Evolutionary conservation across 2,329 filamentous ascomycete species (phyloP), one percentile per base, ranked within the genome.

Genomic region (Ilyonectria destructans): DNA sequence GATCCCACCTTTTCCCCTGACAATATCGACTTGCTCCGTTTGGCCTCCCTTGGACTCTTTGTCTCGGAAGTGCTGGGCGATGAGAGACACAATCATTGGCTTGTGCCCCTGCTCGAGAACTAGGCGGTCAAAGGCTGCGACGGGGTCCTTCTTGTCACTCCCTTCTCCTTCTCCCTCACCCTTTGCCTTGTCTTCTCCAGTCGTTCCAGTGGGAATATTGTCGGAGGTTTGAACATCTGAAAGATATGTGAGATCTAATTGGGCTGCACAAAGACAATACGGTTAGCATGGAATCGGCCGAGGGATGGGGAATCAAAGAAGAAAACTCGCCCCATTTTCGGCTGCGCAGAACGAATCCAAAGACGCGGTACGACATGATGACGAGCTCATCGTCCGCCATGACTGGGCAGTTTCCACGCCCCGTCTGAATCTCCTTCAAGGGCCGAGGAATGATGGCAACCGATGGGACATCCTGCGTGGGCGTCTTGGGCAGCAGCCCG

Each of bases 301-400:
- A 26, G 4, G 26, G 26, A n/a, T 43, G 40, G 40, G 13, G 12
- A 40, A 8, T 13, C 10, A 29, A 29, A 26, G 17, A 29, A 26
- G 19, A 29, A 23, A 17, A 67, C 77, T 64, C 57, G 78, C 78
- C 76, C 80, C 79, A 82, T 69, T 74, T 80, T 0, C 80, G 71
- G 29, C 64, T 79, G 2, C 80, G 74, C 2, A 82, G 61, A 1
- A 80, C 69, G 31, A 80, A 82, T 0, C 74, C 80, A 65, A 79
- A 80, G 1, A 81, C 78, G 0, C 78, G 69, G n/a, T 77, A 74
- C 1, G 74, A 71, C 74, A 82, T 80, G 33, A 82, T 76, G 0
- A 79, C 17, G 0, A 75, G 46, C 31, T 80, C 78, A 19, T 76
- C 73, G 1, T 78, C 74, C 2, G 55, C 57, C 7, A 31, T 21